These are phyloP conservation scores for Toxoplasma gondii DNA, from an alignment of 169 alveolate genomes.

Conservation along the genomic window DNA sequence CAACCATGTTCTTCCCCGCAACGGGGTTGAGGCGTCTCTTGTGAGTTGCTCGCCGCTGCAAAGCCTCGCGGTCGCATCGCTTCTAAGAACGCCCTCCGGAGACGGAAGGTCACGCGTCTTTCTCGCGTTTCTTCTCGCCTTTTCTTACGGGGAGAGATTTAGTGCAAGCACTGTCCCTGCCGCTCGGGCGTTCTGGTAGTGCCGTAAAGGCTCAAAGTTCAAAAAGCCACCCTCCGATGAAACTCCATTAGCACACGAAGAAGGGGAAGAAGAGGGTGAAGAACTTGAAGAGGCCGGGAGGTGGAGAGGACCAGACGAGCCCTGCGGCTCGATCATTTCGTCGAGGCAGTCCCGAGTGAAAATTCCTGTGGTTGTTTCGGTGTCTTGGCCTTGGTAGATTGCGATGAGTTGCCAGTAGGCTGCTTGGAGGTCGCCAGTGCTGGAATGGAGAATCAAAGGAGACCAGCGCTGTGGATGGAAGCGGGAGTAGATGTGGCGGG, in stretches of 20 bases:
- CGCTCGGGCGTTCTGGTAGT: not conserved
- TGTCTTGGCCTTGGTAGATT: slow-evolving; percentile 21
- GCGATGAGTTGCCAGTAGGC: not conserved
- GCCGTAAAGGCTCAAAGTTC: not conserved
- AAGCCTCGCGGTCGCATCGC: too few relatives aligned
- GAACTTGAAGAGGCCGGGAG: not conserved
- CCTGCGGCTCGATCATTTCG: not conserved
- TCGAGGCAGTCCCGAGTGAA: slow-evolving; percentile 13
- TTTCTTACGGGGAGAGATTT: not conserved
- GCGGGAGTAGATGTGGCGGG: too few relatives aligned
- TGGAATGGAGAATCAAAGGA: not conserved
- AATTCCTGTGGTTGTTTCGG: not conserved
- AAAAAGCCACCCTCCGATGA: not conserved
- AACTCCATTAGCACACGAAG: not conserved
- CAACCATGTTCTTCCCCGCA: too few relatives aligned
- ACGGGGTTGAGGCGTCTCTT: too few relatives aligned
- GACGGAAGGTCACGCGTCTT: too few relatives aligned
- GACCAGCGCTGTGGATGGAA: too few relatives aligned
- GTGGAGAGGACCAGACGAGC: not conserved
- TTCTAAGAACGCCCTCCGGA: too few relatives aligned
- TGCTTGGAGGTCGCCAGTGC: slow-evolving; percentile 37
- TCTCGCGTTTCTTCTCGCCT: too few relatives aligned
- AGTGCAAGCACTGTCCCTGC: not conserved
- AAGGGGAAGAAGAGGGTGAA: not conserved
- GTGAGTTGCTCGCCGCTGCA: too few relatives aligned